phyloP scores from a whole-genome alignment of 2,329 filamentous ascomycete genomes.

The Colletotrichum eremochloae region DNA sequence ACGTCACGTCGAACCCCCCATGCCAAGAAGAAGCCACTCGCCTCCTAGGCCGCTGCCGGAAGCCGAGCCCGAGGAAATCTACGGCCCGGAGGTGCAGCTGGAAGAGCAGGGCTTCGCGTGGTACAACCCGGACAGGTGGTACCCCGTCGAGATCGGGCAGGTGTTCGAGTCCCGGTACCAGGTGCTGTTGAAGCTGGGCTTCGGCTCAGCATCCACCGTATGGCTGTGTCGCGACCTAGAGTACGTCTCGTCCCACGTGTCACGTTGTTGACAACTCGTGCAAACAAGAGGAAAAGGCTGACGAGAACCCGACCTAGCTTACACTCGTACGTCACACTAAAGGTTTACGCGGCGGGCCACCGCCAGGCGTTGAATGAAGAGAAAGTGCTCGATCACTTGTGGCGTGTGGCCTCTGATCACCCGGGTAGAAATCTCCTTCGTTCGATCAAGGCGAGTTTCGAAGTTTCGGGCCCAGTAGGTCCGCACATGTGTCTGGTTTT shows the following conservation, averaged over 20 bases:
- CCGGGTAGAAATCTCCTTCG: slow-evolving; percentile 27
- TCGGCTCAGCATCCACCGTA: slow-evolving; percentile 46
- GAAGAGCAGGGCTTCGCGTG: slow-evolving; percentile 46
- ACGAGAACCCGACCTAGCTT: not conserved
- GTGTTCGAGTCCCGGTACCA: slow-evolving; percentile 45
- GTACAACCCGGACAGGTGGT: slow-evolving; percentile 45
- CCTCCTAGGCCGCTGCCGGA: slow-evolving; percentile 24
- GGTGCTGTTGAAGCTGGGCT: slow-evolving; percentile 47
- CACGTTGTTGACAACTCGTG: too few relatives aligned
- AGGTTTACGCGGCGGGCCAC: slow-evolving; percentile 30
- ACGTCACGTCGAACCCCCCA: not conserved
- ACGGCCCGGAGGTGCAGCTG: slow-evolving; percentile 23
- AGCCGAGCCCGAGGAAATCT: slow-evolving; percentile 34
- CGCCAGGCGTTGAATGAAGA: slow-evolving; percentile 32
- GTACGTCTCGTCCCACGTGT: slow-evolving; percentile 27
- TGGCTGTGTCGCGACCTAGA: slow-evolving; percentile 46
- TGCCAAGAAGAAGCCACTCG: slow-evolving; percentile 25
- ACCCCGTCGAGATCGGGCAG: slow-evolving; percentile 45
- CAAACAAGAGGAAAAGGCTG: too few relatives aligned
- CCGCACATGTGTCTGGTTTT: slow-evolving; percentile 32
- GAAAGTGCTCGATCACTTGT: slow-evolving; percentile 13
- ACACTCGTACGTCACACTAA: slow-evolving; percentile 35
- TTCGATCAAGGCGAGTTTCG: slow-evolving; percentile 18
- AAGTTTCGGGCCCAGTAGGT: slow-evolving; percentile 15
- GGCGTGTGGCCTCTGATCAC: slow-evolving; percentile 23